Conservation (phyloP, 129 eudicot species). For the Flaveria brownii region DNA sequence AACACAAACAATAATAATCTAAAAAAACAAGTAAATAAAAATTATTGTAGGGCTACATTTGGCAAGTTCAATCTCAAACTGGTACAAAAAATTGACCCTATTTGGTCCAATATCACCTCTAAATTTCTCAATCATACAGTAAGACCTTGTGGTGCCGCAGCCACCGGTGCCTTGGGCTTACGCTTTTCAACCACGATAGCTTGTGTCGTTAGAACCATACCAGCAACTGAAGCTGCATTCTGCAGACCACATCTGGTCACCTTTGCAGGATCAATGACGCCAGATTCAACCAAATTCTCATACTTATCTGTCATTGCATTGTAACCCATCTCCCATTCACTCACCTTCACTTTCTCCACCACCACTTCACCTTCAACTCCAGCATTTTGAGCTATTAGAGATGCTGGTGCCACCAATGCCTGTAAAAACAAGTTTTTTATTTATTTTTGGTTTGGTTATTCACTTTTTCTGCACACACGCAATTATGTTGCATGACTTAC, state of each 20-base stretch:
- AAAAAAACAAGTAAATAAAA: not conserved
- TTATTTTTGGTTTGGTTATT: not conserved
- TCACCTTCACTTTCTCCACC: conserved; percentile 77
- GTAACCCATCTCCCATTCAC: conserved; percentile 95
- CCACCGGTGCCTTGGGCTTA: conserved; percentile 54
- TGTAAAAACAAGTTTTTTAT: not conserved
- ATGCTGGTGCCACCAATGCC: conserved; percentile 90
- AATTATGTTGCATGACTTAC: conserved; percentile 31
- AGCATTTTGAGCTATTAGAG: conserved; percentile 82
- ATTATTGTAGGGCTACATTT: conserved; percentile 12
- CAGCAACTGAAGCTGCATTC: conserved; percentile 93
- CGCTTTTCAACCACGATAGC: conserved; percentile 95
- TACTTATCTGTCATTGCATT: conserved; percentile 86
- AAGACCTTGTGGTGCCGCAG: conserved; percentile 58
- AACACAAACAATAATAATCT: conserved; percentile 1
- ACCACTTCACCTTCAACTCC: conserved; percentile 97
- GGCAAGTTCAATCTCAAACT: conserved; percentile 32
- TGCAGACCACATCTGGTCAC: conserved; percentile 90
- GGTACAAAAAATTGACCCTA: conserved; percentile 33
- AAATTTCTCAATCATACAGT: conserved; percentile 36
- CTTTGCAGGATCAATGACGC: conserved; percentile 95
- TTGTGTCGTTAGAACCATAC: conserved; percentile 96
- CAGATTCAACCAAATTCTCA: conserved; percentile 77
- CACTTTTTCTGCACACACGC: not conserved
- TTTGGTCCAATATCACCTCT: conserved; percentile 29